A percentile compares a stretch with the other conserved stretches of the same genome.
phyloP scores from a whole-genome alignment of 108 stramenopile species.

The Pseudonitzschia multiseries region DNA sequence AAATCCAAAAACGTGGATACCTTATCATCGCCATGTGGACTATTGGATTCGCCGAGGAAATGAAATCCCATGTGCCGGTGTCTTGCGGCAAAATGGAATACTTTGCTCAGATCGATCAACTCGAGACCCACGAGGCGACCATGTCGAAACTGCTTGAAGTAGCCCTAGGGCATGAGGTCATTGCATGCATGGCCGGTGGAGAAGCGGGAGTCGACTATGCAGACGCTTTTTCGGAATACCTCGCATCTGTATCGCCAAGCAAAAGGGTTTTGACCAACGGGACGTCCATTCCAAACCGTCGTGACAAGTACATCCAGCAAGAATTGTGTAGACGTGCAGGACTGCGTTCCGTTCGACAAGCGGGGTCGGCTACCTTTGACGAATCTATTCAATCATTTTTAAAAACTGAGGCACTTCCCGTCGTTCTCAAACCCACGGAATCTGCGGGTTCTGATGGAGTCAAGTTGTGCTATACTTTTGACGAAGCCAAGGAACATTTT shows the following conservation, averaged over 20 bases:
- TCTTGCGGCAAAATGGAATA: slow-evolving; percentile 60
- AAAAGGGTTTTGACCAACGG: slow-evolving; percentile 46
- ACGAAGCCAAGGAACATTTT: slow-evolving; percentile 58
- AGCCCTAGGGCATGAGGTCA: slow-evolving; percentile 36
- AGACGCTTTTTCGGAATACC: slow-evolving; percentile 63
- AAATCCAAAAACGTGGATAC: slow-evolving; percentile 78
- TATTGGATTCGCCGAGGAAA: slow-evolving; percentile 64
- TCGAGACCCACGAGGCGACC: slow-evolving; percentile 46
- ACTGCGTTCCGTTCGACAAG: slow-evolving; percentile 66
- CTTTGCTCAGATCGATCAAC: slow-evolving; percentile 50
- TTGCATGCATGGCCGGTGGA: slow-evolving; percentile 72
- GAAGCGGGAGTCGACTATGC: slow-evolving; percentile 83
- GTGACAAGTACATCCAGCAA: slow-evolving; percentile 84
- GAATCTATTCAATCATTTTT: slow-evolving; percentile 70
- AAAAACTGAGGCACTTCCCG: slow-evolving; percentile 57
- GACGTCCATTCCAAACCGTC: slow-evolving; percentile 62
- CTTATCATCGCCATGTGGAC: slow-evolving; percentile 69
- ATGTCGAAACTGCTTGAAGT: slow-evolving; percentile 27
- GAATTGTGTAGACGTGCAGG: slow-evolving; percentile 71
- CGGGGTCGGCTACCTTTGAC: slow-evolving; percentile 61
- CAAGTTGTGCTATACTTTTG: slow-evolving; percentile 46
- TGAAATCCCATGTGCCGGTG: slow-evolving; percentile 72
- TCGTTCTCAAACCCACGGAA: slow-evolving; percentile 93
- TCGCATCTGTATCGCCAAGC: slow-evolving; percentile 44
- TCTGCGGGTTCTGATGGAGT: slow-evolving; percentile 82